These are phyloP conservation scores for Candida sanyiensis DNA, from an alignment of 805 yeast species.

Conservation along the genomic window DNA sequence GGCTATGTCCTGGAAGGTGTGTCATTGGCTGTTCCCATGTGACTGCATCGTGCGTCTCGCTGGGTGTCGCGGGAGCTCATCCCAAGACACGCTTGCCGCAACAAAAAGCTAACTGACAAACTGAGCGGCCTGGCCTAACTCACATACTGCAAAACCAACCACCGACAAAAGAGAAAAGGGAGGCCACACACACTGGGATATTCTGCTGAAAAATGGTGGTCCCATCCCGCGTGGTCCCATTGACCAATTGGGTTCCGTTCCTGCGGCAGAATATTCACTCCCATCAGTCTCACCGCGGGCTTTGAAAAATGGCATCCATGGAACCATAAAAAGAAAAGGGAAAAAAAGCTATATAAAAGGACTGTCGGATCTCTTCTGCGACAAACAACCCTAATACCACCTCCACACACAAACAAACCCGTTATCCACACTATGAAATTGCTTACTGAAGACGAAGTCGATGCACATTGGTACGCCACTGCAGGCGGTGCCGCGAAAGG, in stretches of 20 bases:
- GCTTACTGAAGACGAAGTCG: conserved; percentile 57
- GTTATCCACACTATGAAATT: conserved; percentile 65
- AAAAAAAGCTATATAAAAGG: background rate
- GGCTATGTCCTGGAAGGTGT: no score
- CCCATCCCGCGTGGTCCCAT: no score
- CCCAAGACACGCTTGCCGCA: no score
- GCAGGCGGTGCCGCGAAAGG: conserved; percentile 60
- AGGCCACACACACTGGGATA: no score
- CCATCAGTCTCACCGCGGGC: background rate
- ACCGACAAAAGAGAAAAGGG: no score
- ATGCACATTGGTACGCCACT: conserved; percentile 57
- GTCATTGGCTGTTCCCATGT: no score
- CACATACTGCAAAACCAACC: no score
- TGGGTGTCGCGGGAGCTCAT: no score
- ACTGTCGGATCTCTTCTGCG: background rate
- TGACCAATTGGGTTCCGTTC: background rate
- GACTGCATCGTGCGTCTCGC: no score
- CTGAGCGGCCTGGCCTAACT: no score
- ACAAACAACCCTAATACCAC: background rate
- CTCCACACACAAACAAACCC: background rate
- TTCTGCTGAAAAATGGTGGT: no score
- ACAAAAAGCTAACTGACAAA: no score
- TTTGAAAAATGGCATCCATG: conserved; percentile 2
- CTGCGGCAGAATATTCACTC: background rate
- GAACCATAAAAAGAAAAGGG: conserved; percentile 1